Conservation (phyloP, 2,329 filamentous ascomycete genomes). For the Epichloe gansuensis region DNA sequence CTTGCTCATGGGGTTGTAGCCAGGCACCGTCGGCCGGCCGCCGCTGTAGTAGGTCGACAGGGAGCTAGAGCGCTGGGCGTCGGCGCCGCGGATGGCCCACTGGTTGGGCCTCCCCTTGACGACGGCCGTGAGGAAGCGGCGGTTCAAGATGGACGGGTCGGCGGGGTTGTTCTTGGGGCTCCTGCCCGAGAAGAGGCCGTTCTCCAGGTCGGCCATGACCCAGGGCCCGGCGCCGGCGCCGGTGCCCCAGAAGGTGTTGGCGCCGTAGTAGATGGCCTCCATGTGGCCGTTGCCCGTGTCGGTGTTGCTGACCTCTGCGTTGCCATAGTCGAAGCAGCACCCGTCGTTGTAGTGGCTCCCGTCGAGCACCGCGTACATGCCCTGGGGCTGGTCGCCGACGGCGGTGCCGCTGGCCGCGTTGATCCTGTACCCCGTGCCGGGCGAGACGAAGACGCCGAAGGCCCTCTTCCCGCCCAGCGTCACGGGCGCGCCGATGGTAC, state of each 20-base stretch:
- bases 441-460: constrained; percentile 50
- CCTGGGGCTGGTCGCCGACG: constrained; percentile 40
- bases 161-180: constrained; percentile 32
- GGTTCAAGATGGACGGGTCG: constrained; percentile 35
- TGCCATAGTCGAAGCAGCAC: constrained; percentile 47
- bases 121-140: constrained; percentile 42
- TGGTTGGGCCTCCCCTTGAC: constrained; percentile 42
- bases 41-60: constrained; percentile 48
- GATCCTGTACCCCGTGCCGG: constrained; percentile 51
- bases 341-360: constrained; percentile 44
- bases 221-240: constrained; percentile 49
- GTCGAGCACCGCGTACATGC: constrained; percentile 48
- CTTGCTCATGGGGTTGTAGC: constrained; percentile 47
- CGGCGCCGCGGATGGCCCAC: constrained; percentile 47
- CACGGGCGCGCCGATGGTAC: constrained; percentile 47
- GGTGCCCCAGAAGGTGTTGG: constrained; percentile 37
- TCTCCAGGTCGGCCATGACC: constrained; percentile 59
- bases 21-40: constrained; percentile 29
- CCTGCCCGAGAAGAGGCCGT: constrained; percentile 48
- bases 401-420: constrained; percentile 39
- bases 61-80: constrained; percentile 35
- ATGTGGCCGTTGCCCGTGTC: constrained; percentile 52
- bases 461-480: constrained; percentile 47
- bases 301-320: constrained; percentile 36
- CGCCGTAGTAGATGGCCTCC: constrained; percentile 56